These are phyloP conservation scores for fission yeast (Schizosaccharomyces pombe) DNA, from an alignment of 805 yeast genomes.

Conservation along the genomic window DNA sequence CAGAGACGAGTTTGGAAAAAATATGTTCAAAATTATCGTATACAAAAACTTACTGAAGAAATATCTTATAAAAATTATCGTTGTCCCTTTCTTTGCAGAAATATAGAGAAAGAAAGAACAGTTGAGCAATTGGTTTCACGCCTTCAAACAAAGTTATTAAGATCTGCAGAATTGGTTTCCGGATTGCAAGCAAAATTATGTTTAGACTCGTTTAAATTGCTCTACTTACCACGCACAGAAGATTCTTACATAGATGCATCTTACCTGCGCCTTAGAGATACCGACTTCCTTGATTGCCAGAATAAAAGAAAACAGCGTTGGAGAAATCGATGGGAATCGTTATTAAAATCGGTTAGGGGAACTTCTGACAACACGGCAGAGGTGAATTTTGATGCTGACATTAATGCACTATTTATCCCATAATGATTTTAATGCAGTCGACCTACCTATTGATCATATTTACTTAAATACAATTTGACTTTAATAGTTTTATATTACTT, in stretches of 20 bases:
- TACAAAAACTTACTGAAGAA: constrained; percentile 94
- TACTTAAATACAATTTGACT: too few relatives aligned
- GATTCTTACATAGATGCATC: constrained; percentile 28
- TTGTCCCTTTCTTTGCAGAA: constrained; percentile 34
- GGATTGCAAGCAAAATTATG: constrained; percentile 58
- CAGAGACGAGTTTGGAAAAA: constrained; percentile 85
- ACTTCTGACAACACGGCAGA: too few relatives aligned
- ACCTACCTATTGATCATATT: too few relatives aligned
- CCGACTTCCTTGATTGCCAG: neutral
- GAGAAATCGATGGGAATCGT: too few relatives aligned
- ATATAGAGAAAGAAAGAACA: neutral
- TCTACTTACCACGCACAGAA: constrained; percentile 54
- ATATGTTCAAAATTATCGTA: constrained; percentile 72
- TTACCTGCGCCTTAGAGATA: neutral
- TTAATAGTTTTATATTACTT: too few relatives aligned
- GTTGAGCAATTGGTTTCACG: neutral
- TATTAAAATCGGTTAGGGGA: too few relatives aligned
- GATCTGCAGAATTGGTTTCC: constrained; percentile 17
- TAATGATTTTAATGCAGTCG: too few relatives aligned
- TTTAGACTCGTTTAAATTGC: constrained; percentile 51
- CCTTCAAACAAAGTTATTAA: neutral
- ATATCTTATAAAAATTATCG: constrained; percentile 59
- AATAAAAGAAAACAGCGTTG: too few relatives aligned
- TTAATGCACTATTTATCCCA: too few relatives aligned
- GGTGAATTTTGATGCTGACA: too few relatives aligned